Conservation (phyloP, 768 basidiomycete species). For the Erythrobasidium yunnanense region DNA sequence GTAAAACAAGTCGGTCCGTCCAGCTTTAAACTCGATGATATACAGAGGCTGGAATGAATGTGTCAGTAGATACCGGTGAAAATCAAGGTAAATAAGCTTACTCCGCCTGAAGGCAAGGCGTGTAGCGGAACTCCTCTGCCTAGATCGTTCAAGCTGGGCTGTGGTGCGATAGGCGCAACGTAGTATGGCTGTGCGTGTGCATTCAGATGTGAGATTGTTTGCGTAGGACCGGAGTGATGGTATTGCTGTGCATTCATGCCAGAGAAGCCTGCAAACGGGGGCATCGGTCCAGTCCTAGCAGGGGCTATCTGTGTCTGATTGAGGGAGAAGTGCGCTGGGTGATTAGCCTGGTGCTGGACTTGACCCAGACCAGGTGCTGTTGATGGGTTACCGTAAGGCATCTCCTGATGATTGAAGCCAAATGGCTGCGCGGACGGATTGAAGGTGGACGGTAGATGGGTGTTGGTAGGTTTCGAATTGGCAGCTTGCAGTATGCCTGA, state of each 20-base stretch:
- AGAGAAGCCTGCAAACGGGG: slow-evolving; percentile 21
- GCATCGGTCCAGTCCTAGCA: background rate
- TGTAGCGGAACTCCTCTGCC: slow-evolving; percentile 82
- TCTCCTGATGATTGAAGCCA: too few species aligned
- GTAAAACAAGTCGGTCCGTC: slow-evolving; percentile 89
- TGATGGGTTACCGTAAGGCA: too few species aligned
- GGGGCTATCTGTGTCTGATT: background rate
- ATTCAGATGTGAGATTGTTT: background rate
- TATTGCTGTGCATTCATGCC: background rate
- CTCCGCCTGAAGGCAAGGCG: slow-evolving; percentile 59
- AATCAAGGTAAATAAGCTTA: background rate
- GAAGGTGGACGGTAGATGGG: too few species aligned
- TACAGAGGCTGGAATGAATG: slow-evolving; percentile 56
- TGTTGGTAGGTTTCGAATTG: too few species aligned
- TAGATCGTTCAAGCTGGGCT: slow-evolving; percentile 49
- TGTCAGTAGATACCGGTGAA: background rate
- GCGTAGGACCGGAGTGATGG: slow-evolving; percentile 9
- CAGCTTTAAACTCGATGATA: slow-evolving; percentile 96
- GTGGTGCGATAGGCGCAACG: slow-evolving; percentile 22
- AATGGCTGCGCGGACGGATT: too few species aligned
- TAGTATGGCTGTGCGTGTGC: slow-evolving; percentile 15
- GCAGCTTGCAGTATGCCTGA: too few species aligned
- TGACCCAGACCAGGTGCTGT: too few species aligned
- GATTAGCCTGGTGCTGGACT: too few species aligned
- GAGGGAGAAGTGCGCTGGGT: too few species aligned